phyloP scores from a whole-genome alignment of 495 filamentous ascomycete species.

The Hypoxylon lienhwacheense region DNA sequence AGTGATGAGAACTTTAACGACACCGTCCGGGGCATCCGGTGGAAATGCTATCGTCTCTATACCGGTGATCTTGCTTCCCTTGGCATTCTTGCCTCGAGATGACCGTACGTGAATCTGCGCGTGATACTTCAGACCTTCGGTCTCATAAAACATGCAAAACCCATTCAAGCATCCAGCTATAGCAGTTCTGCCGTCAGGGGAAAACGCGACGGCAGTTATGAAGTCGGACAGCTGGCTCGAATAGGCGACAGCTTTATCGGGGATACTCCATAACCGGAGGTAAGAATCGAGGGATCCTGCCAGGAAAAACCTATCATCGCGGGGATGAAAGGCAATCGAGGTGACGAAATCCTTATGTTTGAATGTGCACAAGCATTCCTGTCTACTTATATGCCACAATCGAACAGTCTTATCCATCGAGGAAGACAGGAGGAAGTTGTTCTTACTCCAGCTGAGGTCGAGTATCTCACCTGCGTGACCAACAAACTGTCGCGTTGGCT shows the following conservation, averaged over 20 bases:
- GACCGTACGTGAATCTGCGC: constrained; percentile 89
- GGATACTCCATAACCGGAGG: constrained; percentile 93
- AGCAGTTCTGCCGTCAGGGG: constrained; percentile 85
- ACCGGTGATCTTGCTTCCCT: constrained; percentile 95
- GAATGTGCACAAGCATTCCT: constrained; percentile 91
- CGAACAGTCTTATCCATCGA: constrained; percentile 99
- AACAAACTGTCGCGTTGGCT: constrained; percentile 75
- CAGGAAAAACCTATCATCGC: constrained; percentile 94
- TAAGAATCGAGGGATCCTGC: constrained; percentile 94
- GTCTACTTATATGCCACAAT: constrained; percentile 85
- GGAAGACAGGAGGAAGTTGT: constrained; percentile 94
- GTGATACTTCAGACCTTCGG: constrained; percentile 82
- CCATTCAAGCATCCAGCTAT: constrained; percentile 90
- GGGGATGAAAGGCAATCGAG: constrained; percentile 90
- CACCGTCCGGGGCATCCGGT: constrained; percentile 58
- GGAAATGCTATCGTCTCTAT: constrained; percentile 76
- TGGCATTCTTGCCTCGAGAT: constrained; percentile 86
- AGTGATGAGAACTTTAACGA: constrained; percentile 84
- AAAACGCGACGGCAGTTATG: constrained; percentile 91
- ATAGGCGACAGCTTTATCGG: constrained; percentile 91
- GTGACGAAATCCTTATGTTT: constrained; percentile 97
- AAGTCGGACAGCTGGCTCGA: constrained; percentile 81
- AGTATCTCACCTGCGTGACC: constrained; percentile 87
- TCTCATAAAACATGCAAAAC: constrained; percentile 89
- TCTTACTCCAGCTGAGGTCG: constrained; percentile 98